A percentile compares a stretch with the other conserved stretches of the same genome.
Conservation (phyloP, 2,329 filamentous ascomycete species). For the Fusarium sp. region DNA sequence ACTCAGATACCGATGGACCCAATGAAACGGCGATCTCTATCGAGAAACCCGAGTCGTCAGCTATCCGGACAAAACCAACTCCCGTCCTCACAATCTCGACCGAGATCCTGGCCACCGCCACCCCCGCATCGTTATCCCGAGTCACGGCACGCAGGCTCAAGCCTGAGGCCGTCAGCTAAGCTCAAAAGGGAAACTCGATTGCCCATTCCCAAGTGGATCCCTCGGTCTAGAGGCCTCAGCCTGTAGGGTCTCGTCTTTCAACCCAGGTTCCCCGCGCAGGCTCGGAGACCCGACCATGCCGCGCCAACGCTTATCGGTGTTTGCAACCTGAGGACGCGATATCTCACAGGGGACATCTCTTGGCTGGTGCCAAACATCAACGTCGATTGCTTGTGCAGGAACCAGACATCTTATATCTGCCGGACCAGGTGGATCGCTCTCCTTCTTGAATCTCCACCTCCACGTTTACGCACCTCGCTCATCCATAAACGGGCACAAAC, state of each 20-base stretch:
- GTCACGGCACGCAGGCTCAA: neutral
- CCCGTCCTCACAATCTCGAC: neutral
- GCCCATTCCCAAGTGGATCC: slow-evolving; percentile 32
- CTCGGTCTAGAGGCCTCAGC: slow-evolving; percentile 1
- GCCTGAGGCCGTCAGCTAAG: slow-evolving; percentile 2
- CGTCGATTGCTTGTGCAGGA: neutral
- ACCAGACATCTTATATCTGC: neutral
- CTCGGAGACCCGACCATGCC: neutral
- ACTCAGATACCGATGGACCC: neutral
- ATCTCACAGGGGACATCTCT: neutral
- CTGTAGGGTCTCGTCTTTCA: neutral
- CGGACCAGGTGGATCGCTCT: neutral
- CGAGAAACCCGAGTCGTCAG: neutral
- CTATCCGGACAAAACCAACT: neutral
- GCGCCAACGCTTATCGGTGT: neutral
- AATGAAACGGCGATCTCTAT: neutral
- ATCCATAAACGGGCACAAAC: neutral
- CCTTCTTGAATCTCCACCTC: neutral
- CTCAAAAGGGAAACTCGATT: slow-evolving; percentile 37
- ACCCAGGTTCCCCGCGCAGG: slow-evolving; percentile 25
- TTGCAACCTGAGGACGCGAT: neutral
- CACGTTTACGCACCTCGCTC: neutral
- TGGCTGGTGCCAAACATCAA: neutral
- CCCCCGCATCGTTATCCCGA: neutral
- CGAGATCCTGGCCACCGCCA: neutral